Conservation (phyloP, 805 yeast genomes). For the Metschnikowia vanudenii region DNA sequence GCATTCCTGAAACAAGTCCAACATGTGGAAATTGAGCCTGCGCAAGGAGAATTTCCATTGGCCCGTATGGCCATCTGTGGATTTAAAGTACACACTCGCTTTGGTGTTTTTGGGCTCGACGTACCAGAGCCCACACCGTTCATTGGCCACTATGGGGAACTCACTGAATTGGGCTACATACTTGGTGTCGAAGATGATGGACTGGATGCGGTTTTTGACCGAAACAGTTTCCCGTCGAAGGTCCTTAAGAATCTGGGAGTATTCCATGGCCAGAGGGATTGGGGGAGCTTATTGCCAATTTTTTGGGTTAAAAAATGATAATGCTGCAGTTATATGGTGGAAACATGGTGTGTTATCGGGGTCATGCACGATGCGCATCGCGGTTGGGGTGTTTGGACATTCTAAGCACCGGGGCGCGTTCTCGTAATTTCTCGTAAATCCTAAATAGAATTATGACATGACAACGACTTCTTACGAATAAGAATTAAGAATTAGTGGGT, state of each 20-base stretch:
- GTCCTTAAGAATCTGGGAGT: constrained; percentile 18
- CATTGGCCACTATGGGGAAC: constrained; percentile 63
- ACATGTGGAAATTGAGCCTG: constrained; percentile 70
- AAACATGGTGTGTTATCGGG: too few relatives aligned
- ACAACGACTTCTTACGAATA: too few relatives aligned
- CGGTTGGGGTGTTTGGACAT: too few relatives aligned
- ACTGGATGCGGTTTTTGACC: constrained; percentile 63
- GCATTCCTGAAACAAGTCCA: constrained; percentile 43
- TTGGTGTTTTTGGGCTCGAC: constrained; percentile 43
- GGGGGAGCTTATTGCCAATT: too few relatives aligned
- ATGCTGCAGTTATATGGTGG: too few relatives aligned
- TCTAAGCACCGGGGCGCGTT: too few relatives aligned
- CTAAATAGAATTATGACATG: too few relatives aligned
- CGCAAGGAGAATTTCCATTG: constrained; percentile 79
- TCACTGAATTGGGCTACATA: constrained; percentile 19
- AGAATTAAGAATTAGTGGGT: too few relatives aligned
- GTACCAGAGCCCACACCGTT: constrained; percentile 88
- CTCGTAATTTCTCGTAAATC: too few relatives aligned
- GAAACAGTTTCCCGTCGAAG: constrained; percentile 57
- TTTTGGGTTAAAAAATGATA: too few relatives aligned
- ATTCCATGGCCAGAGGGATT: constrained; percentile 11
- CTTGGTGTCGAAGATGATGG: constrained; percentile 37
- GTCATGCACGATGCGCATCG: too few relatives aligned
- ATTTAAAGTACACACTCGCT: constrained; percentile 72
- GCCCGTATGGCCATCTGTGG: constrained; percentile 86